These are phyloP conservation scores for Moricandia arvensis DNA, from an alignment of 345 rosid species.

Conservation along the genomic window DNA sequence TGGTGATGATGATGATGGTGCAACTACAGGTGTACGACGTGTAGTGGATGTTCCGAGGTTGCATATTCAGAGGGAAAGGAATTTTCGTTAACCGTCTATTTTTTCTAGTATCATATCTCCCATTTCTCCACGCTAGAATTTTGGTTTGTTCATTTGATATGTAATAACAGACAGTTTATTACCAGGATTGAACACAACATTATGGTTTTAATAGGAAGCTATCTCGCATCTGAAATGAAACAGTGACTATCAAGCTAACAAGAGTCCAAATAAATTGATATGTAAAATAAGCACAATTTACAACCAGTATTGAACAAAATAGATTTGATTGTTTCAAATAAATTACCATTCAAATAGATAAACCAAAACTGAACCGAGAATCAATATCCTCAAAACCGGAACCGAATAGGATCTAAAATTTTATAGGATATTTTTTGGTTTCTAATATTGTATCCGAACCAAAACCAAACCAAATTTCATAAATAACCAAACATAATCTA, in stretches of 20 bases:
- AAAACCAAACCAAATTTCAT: too few relatives aligned
- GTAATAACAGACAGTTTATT: neutral
- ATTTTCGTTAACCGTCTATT: conserved; percentile 29
- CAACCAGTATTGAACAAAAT: neutral
- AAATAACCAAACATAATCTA: too few relatives aligned
- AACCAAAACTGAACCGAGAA: neutral
- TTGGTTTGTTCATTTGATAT: neutral
- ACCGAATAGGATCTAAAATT: neutral
- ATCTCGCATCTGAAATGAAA: neutral
- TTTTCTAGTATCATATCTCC: conserved; percentile 55
- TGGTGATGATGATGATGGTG: conserved; percentile 39
- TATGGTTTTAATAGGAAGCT: neutral
- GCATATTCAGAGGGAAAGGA: conserved; percentile 22
- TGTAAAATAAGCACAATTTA: neutral
- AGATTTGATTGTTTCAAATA: neutral
- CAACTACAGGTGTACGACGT: conserved; percentile 11
- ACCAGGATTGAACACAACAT: neutral
- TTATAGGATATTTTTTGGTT: too few relatives aligned
- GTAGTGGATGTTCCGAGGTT: conserved; percentile 22
- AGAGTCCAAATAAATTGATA: neutral
- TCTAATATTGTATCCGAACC: too few relatives aligned
- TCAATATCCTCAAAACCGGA: neutral
- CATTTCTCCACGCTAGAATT: conserved; percentile 57
- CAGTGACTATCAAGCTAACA: neutral
- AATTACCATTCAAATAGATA: neutral